phyloP scores from a whole-genome alignment of 2,329 filamentous ascomycete genomes.

The Cercospora zeina region DNA sequence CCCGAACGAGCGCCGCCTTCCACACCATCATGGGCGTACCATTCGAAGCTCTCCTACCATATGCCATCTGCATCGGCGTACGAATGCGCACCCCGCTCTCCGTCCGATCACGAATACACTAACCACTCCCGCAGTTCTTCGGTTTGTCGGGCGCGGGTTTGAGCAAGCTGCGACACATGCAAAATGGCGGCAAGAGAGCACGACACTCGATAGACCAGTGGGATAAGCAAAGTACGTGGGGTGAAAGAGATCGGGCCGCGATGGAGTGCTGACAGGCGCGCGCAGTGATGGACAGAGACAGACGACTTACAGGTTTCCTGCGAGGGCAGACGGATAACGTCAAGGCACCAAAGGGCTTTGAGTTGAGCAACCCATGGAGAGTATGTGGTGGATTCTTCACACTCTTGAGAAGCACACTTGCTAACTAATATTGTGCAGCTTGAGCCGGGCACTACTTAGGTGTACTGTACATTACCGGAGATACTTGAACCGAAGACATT shows the following conservation, averaged over 20 bases:
- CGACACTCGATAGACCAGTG: conserved; percentile 63
- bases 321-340: conserved; percentile 63
- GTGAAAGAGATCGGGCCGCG: not conserved
- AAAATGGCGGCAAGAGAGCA: conserved; percentile 63
- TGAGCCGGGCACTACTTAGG: conserved; percentile 20
- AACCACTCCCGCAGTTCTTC: conserved; percentile 55
- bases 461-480: not conserved
- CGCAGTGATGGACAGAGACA: conserved; percentile 67
- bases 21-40: conserved; percentile 59
- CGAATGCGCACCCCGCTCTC: conserved; percentile 10
- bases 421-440: conserved; percentile 16
- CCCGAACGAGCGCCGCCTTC: conserved; percentile 10
- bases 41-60: conserved; percentile 65
- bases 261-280: conserved; percentile 3
- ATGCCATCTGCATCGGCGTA: conserved; percentile 64
- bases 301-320: conserved; percentile 60
- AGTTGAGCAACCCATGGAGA: conserved; percentile 68
- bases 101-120: conserved; percentile 13
- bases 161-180: conserved; percentile 58
- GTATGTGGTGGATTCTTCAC: conserved; percentile 47
- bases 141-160: conserved; percentile 60
- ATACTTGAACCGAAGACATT: not conserved
- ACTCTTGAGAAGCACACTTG: not conserved
- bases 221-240: conserved; percentile 58
- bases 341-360: conserved; percentile 61